phyloP scores from a whole-genome alignment of 192 early-diverging fungal genomes.

The Diversispora eburnea region DNA sequence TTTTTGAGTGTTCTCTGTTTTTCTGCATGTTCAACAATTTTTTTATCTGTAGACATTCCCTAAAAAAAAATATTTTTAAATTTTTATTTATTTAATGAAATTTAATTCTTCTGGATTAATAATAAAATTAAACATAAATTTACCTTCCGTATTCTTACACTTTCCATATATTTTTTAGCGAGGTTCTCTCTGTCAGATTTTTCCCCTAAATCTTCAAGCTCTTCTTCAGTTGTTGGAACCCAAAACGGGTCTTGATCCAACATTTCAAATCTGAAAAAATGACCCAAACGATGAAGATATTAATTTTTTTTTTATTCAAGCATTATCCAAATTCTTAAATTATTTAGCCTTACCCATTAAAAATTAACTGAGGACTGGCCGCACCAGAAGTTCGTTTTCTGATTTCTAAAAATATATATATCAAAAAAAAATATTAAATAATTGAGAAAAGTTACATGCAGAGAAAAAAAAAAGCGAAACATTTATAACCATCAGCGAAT shows the following conservation, averaged over 20 bases:
- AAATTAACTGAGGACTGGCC: slow-evolving; percentile 93
- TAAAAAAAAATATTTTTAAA: too few relatives aligned
- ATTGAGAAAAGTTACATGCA: not conserved
- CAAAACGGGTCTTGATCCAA: slow-evolving; percentile 96
- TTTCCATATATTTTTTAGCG: slow-evolving; percentile 96
- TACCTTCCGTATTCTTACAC: slow-evolving; percentile 89
- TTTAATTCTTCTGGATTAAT: not conserved
- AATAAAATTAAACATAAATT: slow-evolving; percentile 21
- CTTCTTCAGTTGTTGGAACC: slow-evolving; percentile 96
- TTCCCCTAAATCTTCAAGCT: slow-evolving; percentile 96
- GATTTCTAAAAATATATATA: slow-evolving; percentile 59
- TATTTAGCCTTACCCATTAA: slow-evolving; percentile 78
- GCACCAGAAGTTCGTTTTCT: slow-evolving; percentile 93
- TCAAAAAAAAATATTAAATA: not conserved
- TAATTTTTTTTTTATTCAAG: not conserved
- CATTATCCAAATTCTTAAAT: not conserved
- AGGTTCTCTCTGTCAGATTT: slow-evolving; percentile 96
- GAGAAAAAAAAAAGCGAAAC: not conserved
- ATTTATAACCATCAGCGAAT: slow-evolving; percentile 78
- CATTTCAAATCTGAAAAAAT: slow-evolving; percentile 68
- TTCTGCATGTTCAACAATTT: slow-evolving; percentile 85
- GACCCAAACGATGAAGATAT: not conserved
- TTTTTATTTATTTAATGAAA: not conserved
- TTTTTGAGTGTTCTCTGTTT: slow-evolving; percentile 78
- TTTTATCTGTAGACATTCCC: slow-evolving; percentile 88